Conservation (phyloP, 2,329 filamentous ascomycete species). For the Dothideomycetidae sp. region DNA sequence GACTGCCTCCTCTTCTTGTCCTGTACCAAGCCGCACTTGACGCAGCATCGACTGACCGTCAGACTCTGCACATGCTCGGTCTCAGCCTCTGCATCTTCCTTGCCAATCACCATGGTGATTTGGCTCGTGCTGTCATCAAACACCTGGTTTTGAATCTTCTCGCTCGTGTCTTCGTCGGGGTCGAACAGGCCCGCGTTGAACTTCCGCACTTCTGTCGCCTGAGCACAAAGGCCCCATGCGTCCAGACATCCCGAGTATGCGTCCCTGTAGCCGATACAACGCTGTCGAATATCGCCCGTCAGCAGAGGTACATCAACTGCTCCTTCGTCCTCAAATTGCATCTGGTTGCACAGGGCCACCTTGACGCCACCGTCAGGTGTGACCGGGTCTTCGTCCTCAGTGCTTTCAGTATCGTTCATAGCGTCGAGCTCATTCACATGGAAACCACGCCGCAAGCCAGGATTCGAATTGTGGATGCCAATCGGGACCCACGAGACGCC, state of each 20-base stretch:
- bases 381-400: conserved; percentile 24
- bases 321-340: conserved; percentile 41
- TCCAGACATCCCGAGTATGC: conserved; percentile 45
- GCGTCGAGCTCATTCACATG: conserved; percentile 9
- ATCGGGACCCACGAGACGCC: conserved; percentile 35
- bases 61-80: conserved; percentile 1
- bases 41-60: conserved; percentile 9
- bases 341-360: conserved; percentile 41
- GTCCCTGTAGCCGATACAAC: conserved; percentile 39
- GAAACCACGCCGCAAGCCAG: conserved; percentile 11
- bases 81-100: background rate
- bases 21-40: conserved; percentile 7
- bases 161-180: conserved; percentile 12
- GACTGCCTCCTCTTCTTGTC: background rate
- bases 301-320: conserved; percentile 34
- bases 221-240: conserved; percentile 42
- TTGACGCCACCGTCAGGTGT: conserved; percentile 27
- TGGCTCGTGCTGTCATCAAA: conserved; percentile 10
- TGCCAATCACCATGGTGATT: conserved; percentile 9
- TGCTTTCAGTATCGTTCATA: conserved; percentile 21
- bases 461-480: conserved; percentile 22
- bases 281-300: conserved; percentile 32
- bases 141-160: conserved; percentile 2
- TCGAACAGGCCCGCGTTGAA: conserved; percentile 33
- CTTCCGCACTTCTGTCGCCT: conserved; percentile 44